phyloP scores from a whole-genome alignment of 2,329 filamentous ascomycete genomes.

The Alternaria solani region DNA sequence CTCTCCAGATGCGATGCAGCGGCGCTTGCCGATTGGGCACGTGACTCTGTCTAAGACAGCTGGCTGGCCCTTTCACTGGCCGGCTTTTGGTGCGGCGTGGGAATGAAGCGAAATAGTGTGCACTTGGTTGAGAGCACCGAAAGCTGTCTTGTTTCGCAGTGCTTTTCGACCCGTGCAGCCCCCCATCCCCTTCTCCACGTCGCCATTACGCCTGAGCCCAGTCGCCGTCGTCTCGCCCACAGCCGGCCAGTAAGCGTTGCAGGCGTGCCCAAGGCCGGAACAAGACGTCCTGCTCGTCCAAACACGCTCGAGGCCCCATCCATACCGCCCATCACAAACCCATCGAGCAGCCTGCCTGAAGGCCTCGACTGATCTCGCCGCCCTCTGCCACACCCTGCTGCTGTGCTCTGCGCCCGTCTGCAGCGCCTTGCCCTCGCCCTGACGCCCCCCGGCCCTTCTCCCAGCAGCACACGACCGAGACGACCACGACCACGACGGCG shows the following conservation, averaged over 20 bases:
- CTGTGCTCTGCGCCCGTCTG: constrained; percentile 20
- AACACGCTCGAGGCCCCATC: constrained; percentile 25
- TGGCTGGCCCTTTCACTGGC: constrained; percentile 15
- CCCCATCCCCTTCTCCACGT: constrained; percentile 8
- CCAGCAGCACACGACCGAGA: constrained; percentile 48
- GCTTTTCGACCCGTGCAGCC: constrained; percentile 9
- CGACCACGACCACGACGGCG: constrained; percentile 8
- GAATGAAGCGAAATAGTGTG: constrained; percentile 26
- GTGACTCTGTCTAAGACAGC: constrained; percentile 17
- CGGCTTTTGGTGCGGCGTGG: constrained; percentile 8
- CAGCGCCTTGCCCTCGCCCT: constrained; percentile 31
- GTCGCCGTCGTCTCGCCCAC: constrained; percentile 18
- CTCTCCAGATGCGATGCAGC: neutral
- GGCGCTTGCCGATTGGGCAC: constrained; percentile 16
- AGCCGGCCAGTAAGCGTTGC: constrained; percentile 39
- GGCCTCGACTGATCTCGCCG: constrained; percentile 22
- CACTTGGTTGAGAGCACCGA: neutral
- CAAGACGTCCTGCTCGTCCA: constrained; percentile 35
- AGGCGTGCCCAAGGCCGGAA: constrained; percentile 37
- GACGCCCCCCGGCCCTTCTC: constrained; percentile 44
- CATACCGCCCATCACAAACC: constrained; percentile 28
- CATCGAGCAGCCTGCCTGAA: constrained; percentile 27
- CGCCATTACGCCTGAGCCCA: constrained; percentile 33
- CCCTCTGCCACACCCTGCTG: constrained; percentile 25
- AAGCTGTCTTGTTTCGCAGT: constrained; percentile 8